Conservation (phyloP, 305 asterid species). For the Fraxinus velutina region DNA sequence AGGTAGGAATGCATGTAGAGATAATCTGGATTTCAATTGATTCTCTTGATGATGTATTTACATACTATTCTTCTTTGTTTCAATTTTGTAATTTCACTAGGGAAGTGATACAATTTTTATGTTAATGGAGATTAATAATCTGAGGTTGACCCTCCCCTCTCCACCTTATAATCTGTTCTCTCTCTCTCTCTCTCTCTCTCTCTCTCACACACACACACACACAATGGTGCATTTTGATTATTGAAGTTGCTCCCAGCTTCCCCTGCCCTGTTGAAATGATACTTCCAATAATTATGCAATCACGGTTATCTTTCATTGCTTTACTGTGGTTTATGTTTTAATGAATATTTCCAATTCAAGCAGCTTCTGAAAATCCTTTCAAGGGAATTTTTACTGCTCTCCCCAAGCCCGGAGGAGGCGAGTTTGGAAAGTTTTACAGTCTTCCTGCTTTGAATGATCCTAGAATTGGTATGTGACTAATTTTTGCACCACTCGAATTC, state of each 20-base stretch:
- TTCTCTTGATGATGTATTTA: neutral
- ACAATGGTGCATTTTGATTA: neutral
- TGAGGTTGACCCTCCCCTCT: neutral
- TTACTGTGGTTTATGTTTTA: slow-evolving; percentile 1
- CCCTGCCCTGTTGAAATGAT: neutral
- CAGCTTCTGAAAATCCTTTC: slow-evolving; percentile 72
- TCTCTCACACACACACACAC: too few relatives aligned
- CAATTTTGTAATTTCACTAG: neutral
- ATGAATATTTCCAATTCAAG: slow-evolving; percentile 10
- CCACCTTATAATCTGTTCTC: neutral
- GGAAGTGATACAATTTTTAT: neutral
- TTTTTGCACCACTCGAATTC: neutral
- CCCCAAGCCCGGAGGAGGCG: slow-evolving; percentile 88
- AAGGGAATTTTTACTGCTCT: slow-evolving; percentile 61
- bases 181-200: neutral
- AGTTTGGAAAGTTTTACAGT: slow-evolving; percentile 82
- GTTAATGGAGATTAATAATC: neutral
- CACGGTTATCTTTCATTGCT: neutral
- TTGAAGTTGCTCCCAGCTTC: neutral
- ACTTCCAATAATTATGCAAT: neutral
- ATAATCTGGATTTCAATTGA: neutral
- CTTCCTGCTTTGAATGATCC: slow-evolving; percentile 84
- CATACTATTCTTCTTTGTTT: neutral
- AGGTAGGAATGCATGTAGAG: neutral
- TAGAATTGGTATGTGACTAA: slow-evolving; percentile 52